A percentile compares a stretch with the other conserved stretches of the same genome.
These are phyloP conservation scores for Olyra latifolia DNA, from an alignment of 176 grass and related monocot genomes.

Conservation along the genomic window DNA sequence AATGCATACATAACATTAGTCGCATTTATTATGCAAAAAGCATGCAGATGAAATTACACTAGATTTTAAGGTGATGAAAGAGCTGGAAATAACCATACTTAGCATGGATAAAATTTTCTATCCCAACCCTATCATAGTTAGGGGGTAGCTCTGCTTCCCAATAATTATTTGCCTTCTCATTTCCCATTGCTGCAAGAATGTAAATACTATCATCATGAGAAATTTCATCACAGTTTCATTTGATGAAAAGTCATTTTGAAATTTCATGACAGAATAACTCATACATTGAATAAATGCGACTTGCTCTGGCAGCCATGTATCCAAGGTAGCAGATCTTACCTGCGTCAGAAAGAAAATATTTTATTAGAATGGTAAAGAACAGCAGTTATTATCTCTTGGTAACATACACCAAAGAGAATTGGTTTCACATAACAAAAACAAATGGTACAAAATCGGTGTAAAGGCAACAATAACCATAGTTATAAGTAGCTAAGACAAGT, in stretches of 20 bases:
- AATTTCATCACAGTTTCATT: constrained; percentile 21
- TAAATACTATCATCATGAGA: constrained; percentile 17
- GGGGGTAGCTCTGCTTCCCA: constrained; percentile 98
- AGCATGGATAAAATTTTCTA: constrained; percentile 95
- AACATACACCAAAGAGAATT: not conserved
- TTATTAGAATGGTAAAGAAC: not conserved
- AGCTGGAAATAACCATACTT: constrained; percentile 59
- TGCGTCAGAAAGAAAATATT: constrained; percentile 30
- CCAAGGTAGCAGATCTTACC: constrained; percentile 95
- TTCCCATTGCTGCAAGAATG: constrained; percentile 87
- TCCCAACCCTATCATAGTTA: constrained; percentile 93
- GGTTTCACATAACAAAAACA: not conserved
- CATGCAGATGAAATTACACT: not conserved
- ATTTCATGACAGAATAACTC: constrained; percentile 24
- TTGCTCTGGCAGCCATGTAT: constrained; percentile 99
- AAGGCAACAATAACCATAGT: not conserved
- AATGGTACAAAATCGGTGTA: not conserved
- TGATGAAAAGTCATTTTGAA: not conserved
- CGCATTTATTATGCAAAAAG: not conserved
- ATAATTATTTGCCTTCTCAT: constrained; percentile 88
- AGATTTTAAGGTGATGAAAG: constrained; percentile 33
- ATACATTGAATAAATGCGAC: constrained; percentile 98
- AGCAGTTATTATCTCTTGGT: not conserved
- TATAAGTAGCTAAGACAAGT: no score
- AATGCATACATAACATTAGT: constrained; percentile 26